Conservation (phyloP, 805 yeast genomes). For the Debaryomyces prosopidis region DNA sequence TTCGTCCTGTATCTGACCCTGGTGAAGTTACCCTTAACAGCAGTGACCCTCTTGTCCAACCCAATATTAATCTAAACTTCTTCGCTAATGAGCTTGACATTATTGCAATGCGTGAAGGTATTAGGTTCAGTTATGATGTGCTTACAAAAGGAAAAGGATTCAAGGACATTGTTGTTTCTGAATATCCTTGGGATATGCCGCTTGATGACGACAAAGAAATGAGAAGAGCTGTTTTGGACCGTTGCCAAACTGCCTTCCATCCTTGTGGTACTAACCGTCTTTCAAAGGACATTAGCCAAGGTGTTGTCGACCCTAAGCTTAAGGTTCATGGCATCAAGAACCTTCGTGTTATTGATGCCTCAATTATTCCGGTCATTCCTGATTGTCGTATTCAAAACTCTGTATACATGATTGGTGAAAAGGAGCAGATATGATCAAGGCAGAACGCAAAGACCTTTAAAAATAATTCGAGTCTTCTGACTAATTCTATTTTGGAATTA, state of each 20-base stretch:
- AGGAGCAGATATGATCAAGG: slow-evolving; percentile 25
- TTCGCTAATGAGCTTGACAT: slow-evolving; percentile 29
- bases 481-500: not conserved
- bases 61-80: slow-evolving; percentile 23
- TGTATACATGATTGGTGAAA: slow-evolving; percentile 25
- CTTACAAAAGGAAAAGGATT: slow-evolving; percentile 27
- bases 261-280: slow-evolving; percentile 29
- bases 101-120: slow-evolving; percentile 29
- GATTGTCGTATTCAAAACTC: slow-evolving; percentile 26
- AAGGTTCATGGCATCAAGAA: slow-evolving; percentile 26
- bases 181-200: slow-evolving; percentile 30
- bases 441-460: slow-evolving; percentile 10
- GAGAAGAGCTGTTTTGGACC: slow-evolving; percentile 26
- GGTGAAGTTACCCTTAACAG: slow-evolving; percentile 25
- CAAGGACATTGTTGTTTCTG: slow-evolving; percentile 25
- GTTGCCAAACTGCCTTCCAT: slow-evolving; percentile 32
- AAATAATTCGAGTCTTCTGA: not conserved
- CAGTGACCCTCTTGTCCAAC: slow-evolving; percentile 20
- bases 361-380: slow-evolving; percentile 30
- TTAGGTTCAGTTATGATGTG: slow-evolving; percentile 26
- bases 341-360: slow-evolving; percentile 30
- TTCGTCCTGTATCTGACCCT: slow-evolving; percentile 23
- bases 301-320: slow-evolving; percentile 28
- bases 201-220: slow-evolving; percentile 27
- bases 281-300: slow-evolving; percentile 13